Percentiles rank a stretch among this genome's conserved stretches.
These are phyloP conservation scores for Acanthamoeba divionensis DNA, from an alignment of 208 protist species.

Conservation along the genomic window DNA sequence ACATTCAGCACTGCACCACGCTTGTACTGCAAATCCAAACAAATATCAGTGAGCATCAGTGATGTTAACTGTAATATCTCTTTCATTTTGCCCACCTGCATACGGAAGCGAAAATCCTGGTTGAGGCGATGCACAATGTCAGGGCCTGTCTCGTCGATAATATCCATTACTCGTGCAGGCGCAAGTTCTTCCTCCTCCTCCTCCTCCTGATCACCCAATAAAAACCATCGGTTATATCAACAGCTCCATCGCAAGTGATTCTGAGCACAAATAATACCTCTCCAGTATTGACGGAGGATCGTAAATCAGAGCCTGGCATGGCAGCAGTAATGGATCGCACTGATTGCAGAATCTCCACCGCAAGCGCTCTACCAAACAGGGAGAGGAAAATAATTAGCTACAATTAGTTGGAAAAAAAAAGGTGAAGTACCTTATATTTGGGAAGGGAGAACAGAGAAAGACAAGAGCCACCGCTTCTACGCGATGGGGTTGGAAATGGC, in stretches of 20 bases:
- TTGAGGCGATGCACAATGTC: conserved; percentile 7
- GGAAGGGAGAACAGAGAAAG: background rate
- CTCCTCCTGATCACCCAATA: background rate
- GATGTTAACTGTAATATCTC: no score
- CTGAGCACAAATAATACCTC: background rate
- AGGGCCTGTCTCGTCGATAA: conserved; percentile 31
- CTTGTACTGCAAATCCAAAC: no score
- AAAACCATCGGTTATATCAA: background rate
- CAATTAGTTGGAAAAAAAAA: background rate
- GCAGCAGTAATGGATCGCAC: background rate
- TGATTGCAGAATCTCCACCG: conserved; percentile 19
- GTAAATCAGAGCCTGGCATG: background rate
- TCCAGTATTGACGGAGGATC: background rate
- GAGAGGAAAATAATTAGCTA: background rate
- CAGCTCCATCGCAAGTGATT: background rate
- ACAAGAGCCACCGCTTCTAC: conserved; percentile 19
- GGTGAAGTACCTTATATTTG: background rate
- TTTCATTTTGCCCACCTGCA: no score
- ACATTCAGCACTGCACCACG: background rate
- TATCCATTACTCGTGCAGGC: conserved; percentile 20
- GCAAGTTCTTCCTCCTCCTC: background rate
- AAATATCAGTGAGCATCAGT: no score
- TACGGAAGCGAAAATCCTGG: conserved; percentile 17
- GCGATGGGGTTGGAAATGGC: background rate
- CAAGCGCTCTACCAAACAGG: background rate